Evolutionary conservation across 148 eudicot genomes (phyloP).

Genomic region (Hydrangea macrophylla): DNA sequence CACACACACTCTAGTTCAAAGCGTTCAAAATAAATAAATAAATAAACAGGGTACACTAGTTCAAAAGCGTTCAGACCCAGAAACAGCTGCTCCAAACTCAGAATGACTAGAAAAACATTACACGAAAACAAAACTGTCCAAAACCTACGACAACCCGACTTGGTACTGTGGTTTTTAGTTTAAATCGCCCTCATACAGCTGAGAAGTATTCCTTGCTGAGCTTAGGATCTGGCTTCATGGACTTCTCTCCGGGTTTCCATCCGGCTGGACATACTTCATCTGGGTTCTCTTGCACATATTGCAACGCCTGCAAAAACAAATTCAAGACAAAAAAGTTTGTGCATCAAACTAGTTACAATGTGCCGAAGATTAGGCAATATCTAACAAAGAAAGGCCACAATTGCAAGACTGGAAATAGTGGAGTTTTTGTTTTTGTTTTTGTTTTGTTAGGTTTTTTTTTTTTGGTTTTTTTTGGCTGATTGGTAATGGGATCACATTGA

Average conservation of each 20-base stretch:
- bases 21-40: too few relatives aligned
- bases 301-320: conserved; percentile 68
- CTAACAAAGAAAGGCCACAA: background rate
- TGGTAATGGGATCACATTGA: too few relatives aligned
- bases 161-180: background rate
- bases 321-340: background rate
- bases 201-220: conserved; percentile 90
- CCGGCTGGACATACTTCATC: conserved; percentile 99
- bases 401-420: too few relatives aligned
- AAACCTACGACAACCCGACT: conserved; percentile 2
- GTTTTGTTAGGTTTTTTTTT: too few relatives aligned
- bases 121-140: conserved; percentile 18
- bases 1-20: too few relatives aligned
- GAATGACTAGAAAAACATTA: conserved; percentile 1
- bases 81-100: background rate
- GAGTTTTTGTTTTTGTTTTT: too few relatives aligned
- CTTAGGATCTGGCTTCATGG: conserved; percentile 97
- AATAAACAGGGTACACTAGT: background rate
- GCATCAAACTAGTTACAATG: background rate
- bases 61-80: background rate
- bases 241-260: conserved; percentile 97
- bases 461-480: too few relatives aligned
- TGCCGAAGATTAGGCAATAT: background rate
- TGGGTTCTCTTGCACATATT: conserved; percentile 88
- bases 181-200: conserved; percentile 41